Conservation (phyloP, 2,329 filamentous ascomycete genomes). For the Microdochium nivale region DNA sequence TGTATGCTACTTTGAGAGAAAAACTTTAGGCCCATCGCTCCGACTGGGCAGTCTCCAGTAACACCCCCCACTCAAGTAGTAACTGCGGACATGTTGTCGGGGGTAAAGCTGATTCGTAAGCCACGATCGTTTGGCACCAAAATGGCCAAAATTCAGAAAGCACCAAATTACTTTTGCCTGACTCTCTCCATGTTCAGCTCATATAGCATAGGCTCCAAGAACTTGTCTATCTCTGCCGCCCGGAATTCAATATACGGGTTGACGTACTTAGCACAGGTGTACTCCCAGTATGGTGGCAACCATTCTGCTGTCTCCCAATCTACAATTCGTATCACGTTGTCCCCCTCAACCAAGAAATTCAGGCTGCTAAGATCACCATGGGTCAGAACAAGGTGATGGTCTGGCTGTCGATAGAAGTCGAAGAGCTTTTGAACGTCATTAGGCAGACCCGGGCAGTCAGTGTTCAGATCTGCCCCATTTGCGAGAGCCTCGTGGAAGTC, state of each 20-base stretch:
- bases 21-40: no score
- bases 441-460: background rate
- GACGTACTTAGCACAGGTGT: conserved; percentile 8
- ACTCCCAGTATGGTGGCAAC: conserved; percentile 12
- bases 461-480: background rate
- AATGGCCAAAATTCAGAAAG: conserved; percentile 7
- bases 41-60: no score
- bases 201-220: conserved; percentile 7
- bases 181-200: conserved; percentile 10
- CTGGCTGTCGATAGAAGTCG: background rate
- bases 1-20: no score
- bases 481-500: background rate
- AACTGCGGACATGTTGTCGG: no score
- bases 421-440: background rate
- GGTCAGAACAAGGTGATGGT: conserved; percentile 4
- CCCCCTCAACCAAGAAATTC: conserved; percentile 17
- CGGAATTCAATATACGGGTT: conserved; percentile 8
- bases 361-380: conserved; percentile 19
- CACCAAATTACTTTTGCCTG: conserved; percentile 9
- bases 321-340: conserved; percentile 15
- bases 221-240: conserved; percentile 8
- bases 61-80: no score
- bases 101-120: no score
- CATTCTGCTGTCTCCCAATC: conserved; percentile 8
- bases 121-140: no score